These are phyloP conservation scores for Corymbia maculata DNA, from an alignment of 345 rosid species.

Conservation along the genomic window DNA sequence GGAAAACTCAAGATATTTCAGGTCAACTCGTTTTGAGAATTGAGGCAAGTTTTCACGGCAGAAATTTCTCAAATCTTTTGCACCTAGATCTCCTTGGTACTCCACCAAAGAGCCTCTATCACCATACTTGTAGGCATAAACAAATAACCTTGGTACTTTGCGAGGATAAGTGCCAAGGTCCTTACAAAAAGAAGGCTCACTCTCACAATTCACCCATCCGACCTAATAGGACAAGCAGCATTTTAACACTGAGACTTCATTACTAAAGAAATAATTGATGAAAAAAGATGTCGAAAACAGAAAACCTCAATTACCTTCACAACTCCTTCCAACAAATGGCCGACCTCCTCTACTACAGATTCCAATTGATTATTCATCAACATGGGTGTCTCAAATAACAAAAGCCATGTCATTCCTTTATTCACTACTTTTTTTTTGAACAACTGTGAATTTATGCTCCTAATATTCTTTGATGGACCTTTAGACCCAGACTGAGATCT, in stretches of 20 bases:
- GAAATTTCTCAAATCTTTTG: conserved; percentile 49
- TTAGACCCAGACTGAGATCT: conserved; percentile 34
- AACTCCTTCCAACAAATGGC: conserved; percentile 65
- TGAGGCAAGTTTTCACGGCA: conserved; percentile 78
- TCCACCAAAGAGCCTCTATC: conserved; percentile 64
- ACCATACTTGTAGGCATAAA: conserved; percentile 43
- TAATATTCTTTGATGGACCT: conserved; percentile 32
- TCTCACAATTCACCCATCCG: conserved; percentile 72
- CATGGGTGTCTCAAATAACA: conserved; percentile 48
- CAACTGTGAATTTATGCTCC: conserved; percentile 33
- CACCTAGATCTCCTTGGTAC: conserved; percentile 47
- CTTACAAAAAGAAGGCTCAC: conserved; percentile 60
- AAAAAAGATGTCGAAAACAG: neutral
- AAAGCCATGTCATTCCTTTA: conserved; percentile 89
- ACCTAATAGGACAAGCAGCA: conserved; percentile 28
- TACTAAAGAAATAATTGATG: neutral
- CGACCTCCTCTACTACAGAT: conserved; percentile 51
- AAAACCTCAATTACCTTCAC: conserved; percentile 37
- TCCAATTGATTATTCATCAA: conserved; percentile 43
- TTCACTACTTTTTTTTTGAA: conserved; percentile 57
- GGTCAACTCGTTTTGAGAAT: conserved; percentile 52
- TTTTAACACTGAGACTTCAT: neutral
- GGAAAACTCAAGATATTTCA: conserved; percentile 23
- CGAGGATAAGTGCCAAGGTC: conserved; percentile 48
- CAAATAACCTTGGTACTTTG: conserved; percentile 53